Evolutionary conservation across 2,329 filamentous ascomycete species (phyloP), one percentile per base, ranked within the genome.

Genomic region (Pseudogymnoascus sp.): DNA sequence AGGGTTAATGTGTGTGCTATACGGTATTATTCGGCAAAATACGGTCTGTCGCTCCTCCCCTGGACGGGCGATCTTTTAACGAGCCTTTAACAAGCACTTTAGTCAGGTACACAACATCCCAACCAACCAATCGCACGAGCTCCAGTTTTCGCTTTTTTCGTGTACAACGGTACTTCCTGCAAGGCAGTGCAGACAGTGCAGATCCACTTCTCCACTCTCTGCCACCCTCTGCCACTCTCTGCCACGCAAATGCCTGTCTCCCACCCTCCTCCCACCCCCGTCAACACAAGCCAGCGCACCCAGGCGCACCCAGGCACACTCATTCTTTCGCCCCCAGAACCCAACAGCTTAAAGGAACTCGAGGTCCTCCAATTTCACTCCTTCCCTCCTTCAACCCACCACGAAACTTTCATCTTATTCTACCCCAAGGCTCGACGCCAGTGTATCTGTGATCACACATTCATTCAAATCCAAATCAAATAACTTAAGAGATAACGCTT

Each of bases 381-480:
- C 8, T 23, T 45, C 41, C 22, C 19, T 45, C 41, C 22, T 45
- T 14, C 41, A 45, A 45, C 41, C 41, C 41, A 45, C 23, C 41
- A 45, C 41, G 19, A 45, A 45, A 45, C 41, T 45, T 45, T 12
- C 19, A 45, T 45, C 19, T 23, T 8, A 41, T 19, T 4, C 8
- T 16, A 19, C 19, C 41, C 41, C 23, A 45, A 33, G 52, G 52
- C 52, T 58, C 52, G 52, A 58, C 52, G 52, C 52, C 52, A 30
- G 41, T 58, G 28, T 30, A 58, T 58, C 52, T 58, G 52, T 58
- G 52, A 58, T 58, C 23, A 30, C 52, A 58, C 52, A 33, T 19
- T 58, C 52, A 2, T 58, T 58, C 52, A 55, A 30, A 5, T 49
- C n/a, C 4, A 22, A 19, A 11, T 7, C 38, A 30, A 61, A n/a